These are phyloP conservation scores for Dipteronia sinensis DNA, from an alignment of 345 rosid genomes.

Conservation along the genomic window DNA sequence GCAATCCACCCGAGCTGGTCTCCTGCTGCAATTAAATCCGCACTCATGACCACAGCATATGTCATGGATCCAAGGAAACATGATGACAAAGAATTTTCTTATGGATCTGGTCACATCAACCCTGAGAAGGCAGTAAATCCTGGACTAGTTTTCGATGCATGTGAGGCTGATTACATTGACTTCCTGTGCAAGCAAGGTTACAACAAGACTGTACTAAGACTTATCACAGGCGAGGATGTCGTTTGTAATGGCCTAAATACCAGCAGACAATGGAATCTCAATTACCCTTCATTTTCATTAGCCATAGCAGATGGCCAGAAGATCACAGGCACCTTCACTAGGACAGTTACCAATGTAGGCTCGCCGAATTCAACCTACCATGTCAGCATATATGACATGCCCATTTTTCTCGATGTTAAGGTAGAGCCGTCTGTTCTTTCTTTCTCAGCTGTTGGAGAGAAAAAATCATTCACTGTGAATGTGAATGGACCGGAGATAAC, in stretches of 20 bases:
- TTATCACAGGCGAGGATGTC: neutral
- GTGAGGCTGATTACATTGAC: slow-evolving; percentile 8
- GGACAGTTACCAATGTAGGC: slow-evolving; percentile 1
- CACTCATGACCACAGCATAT: slow-evolving; percentile 27
- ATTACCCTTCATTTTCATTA: slow-evolving; percentile 8
- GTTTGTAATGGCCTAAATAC: neutral
- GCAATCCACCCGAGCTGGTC: slow-evolving; percentile 27
- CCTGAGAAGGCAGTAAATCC: slow-evolving; percentile 13
- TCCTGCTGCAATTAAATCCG: slow-evolving; percentile 33
- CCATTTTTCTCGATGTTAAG: neutral
- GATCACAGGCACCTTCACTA: neutral
- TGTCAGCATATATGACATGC: neutral
- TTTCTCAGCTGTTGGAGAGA: slow-evolving; percentile 10
- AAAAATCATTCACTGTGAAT: neutral
- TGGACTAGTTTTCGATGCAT: slow-evolving; percentile 4
- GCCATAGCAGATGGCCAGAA: slow-evolving; percentile 1
- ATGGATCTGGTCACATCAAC: slow-evolving; percentile 14
- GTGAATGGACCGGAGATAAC: neutral
- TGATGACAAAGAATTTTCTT: slow-evolving; percentile 1
- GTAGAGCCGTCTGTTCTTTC: slow-evolving; percentile 1
- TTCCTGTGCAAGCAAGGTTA: slow-evolving; percentile 10
- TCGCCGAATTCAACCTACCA: neutral
- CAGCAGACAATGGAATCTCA: neutral
- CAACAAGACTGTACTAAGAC: neutral
- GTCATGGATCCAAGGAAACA: slow-evolving; percentile 14